Conservation (phyloP, 345 rosid species). For the Eucalyptus regnans region DNA sequence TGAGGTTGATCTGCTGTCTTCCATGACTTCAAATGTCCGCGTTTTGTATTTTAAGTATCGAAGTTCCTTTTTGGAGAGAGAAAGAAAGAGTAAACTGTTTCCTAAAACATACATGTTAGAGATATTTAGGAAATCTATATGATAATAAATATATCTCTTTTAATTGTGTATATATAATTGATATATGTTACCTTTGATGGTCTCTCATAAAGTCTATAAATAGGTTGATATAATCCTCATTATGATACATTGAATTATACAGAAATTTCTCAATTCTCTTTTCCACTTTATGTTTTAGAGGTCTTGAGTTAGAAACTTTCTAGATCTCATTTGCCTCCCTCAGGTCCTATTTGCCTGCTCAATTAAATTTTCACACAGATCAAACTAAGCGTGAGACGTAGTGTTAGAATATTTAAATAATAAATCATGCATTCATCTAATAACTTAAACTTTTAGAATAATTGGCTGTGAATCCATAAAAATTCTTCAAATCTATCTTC, state of each 20-base stretch:
- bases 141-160: too few relatives aligned
- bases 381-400: rapidly evolving
- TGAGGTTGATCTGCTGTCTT: not conserved
- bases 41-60: not conserved
- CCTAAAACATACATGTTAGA: not conserved
- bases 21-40: not conserved
- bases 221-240: rapidly evolving
- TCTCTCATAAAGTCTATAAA: too few relatives aligned
- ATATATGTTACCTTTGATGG: too few relatives aligned
- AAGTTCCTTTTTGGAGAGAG: not conserved
- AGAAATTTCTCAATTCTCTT: too few relatives aligned
- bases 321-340: too few relatives aligned
- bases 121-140: too few relatives aligned
- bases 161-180: too few relatives aligned
- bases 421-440: rapidly evolving
- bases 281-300: too few relatives aligned
- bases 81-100: not conserved
- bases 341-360: rapidly evolving
- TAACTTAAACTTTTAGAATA: too few relatives aligned
- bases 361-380: rapidly evolving
- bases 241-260: too few relatives aligned
- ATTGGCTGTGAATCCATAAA: rapidly evolving
- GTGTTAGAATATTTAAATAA: too few relatives aligned
- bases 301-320: rapidly evolving
- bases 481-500: rapidly evolving